Conservation (phyloP, 73 alveolate genomes). For the Blepharisma japonicum region DNA sequence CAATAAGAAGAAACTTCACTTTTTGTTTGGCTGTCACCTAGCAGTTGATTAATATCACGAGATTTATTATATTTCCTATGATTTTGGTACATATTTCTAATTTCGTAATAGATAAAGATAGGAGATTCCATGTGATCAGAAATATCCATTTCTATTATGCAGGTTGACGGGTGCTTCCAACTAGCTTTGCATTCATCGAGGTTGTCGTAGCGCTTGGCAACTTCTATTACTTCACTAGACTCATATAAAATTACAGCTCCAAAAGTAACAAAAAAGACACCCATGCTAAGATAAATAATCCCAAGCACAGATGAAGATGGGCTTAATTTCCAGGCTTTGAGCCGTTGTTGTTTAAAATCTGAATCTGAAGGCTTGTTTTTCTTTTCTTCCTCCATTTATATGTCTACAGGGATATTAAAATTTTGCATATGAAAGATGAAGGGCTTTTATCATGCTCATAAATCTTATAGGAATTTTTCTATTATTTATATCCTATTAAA, state of each 20-base stretch:
- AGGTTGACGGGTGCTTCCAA: conserved; percentile 29
- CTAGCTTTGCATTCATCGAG: conserved; percentile 34
- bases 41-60: conserved; percentile 59
- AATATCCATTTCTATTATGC: conserved; percentile 47
- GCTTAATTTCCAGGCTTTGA: conserved; percentile 84
- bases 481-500: too few relatives aligned
- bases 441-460: too few relatives aligned
- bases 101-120: conserved; percentile 79
- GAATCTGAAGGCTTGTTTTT: conserved; percentile 63
- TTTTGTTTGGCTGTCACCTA: conserved; percentile 40
- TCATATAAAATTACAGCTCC: conserved; percentile 64
- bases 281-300: conserved; percentile 68
- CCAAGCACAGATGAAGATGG: conserved; percentile 65
- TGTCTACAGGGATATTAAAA: background rate
- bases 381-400: conserved; percentile 35
- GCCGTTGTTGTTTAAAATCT: conserved; percentile 71
- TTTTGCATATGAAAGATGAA: background rate
- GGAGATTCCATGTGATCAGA: conserved; percentile 65
- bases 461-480: too few relatives aligned
- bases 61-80: conserved; percentile 86
- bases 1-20: conserved; percentile 56
- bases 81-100: conserved; percentile 86
- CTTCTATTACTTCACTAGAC: conserved; percentile 60
- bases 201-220: conserved; percentile 52
- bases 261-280: conserved; percentile 60